Evolutionary conservation across 768 basidiomycete species (phyloP).

Genomic region (Termitomyces bulborhizus): DNA sequence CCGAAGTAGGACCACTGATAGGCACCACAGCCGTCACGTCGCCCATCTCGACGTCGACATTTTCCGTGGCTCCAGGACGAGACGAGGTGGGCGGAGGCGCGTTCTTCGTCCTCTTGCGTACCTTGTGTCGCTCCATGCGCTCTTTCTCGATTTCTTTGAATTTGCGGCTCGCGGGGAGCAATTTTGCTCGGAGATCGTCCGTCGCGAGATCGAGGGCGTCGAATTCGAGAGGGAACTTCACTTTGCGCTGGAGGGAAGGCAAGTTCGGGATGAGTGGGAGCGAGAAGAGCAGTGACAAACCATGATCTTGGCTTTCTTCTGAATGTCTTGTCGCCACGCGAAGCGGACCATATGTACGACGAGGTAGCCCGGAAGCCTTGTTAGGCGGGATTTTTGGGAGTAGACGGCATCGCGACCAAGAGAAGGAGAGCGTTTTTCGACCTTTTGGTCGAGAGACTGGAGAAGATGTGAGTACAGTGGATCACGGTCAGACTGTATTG

Average conservation of each 20-base stretch:
- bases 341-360: slow-evolving; percentile 96
- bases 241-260: slow-evolving; percentile 54
- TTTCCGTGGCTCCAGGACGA: slow-evolving; percentile 16
- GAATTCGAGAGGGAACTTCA: slow-evolving; percentile 88
- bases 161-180: slow-evolving; percentile 64
- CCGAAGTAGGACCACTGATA: slow-evolving; percentile 14
- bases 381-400: slow-evolving; percentile 71
- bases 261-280: neutral
- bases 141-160: slow-evolving; percentile 82
- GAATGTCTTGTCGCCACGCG: slow-evolving; percentile 87
- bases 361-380: slow-evolving; percentile 79
- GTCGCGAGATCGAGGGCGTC: slow-evolving; percentile 81
- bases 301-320: slow-evolving; percentile 97
- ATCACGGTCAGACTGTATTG: neutral
- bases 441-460: slow-evolving; percentile 80
- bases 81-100: slow-evolving; percentile 21
- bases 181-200: slow-evolving; percentile 67
- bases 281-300: slow-evolving; percentile 27
- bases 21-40: slow-evolving; percentile 21
- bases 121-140: slow-evolving; percentile 74
- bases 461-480: neutral
- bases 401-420: slow-evolving; percentile 81
- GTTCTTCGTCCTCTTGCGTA: slow-evolving; percentile 67
- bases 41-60: slow-evolving; percentile 44
- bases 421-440: slow-evolving; percentile 79